Evolutionary conservation across 164 flowering plant species (phyloP).

Genomic region (Vitis cinerea): DNA sequence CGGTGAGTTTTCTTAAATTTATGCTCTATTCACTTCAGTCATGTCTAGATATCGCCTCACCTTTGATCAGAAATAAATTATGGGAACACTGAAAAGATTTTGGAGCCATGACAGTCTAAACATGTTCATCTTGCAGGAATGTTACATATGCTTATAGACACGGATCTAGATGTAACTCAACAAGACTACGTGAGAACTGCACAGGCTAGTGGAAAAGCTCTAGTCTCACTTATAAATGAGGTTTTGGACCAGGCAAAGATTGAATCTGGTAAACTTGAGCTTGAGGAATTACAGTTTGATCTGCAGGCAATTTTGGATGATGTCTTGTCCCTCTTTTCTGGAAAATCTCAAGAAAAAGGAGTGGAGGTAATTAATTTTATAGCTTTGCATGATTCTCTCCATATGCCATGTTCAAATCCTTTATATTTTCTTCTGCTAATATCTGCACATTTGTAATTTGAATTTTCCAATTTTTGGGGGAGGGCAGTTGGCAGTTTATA

Average conservation of each 20-base stretch:
- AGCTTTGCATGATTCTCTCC: not conserved
- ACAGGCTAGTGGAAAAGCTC: conserved; percentile 87
- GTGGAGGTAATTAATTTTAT: conserved; percentile 60
- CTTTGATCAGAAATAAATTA: no score
- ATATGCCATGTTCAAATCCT: not conserved
- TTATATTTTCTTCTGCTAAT: conserved; percentile 3
- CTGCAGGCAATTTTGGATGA: conserved; percentile 81
- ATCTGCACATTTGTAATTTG: conserved; percentile 8
- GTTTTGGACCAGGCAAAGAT: conserved; percentile 96
- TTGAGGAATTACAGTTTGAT: conserved; percentile 78
- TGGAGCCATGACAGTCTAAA: not conserved
- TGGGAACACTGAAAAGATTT: not conserved
- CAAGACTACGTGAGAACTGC: conserved; percentile 91
- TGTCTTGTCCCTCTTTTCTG: conserved; percentile 89
- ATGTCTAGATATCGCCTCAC: no score
- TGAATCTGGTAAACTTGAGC: conserved; percentile 96
- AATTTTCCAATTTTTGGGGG: conserved; percentile 15
- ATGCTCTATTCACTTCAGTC: no score
- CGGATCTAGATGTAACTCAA: conserved; percentile 84
- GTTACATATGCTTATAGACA: conserved; percentile 95
- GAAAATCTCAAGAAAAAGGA: conserved; percentile 86
- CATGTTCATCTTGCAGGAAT: conserved; percentile 54
- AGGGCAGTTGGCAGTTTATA: conserved; percentile 77
- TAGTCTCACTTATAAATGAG: conserved; percentile 86
- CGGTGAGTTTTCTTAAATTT: conserved; percentile 42